Evolutionary conservation across 176 grass and related monocot species (phyloP).

Genomic region (Oryza rufipogon): DNA sequence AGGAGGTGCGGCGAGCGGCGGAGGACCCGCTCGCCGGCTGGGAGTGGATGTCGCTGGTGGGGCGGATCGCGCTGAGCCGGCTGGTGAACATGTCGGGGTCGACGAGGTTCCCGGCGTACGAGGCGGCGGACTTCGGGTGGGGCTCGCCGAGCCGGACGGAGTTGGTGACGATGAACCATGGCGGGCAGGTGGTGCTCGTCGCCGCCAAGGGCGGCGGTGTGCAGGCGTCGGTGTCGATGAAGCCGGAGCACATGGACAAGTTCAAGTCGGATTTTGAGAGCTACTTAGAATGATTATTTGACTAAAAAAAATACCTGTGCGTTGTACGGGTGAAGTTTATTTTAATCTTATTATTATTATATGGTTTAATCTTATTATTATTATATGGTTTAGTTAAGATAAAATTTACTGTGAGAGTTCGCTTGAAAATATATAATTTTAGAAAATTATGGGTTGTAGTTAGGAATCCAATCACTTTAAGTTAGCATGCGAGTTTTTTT

Average conservation of each 20-base stretch:
- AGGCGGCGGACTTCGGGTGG: slow-evolving; percentile 52
- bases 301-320: too few relatives aligned
- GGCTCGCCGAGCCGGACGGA: slow-evolving; percentile 34
- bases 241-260: slow-evolving; percentile 21
- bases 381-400: too few relatives aligned
- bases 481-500: too few relatives aligned
- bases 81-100: slow-evolving; percentile 26
- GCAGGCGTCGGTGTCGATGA: slow-evolving; percentile 33
- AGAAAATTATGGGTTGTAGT: too few relatives aligned
- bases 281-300: background rate
- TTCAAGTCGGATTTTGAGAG: slow-evolving; percentile 22
- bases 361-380: too few relatives aligned
- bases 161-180: slow-evolving; percentile 45
- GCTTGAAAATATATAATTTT: too few relatives aligned
- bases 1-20: slow-evolving; percentile 13
- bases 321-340: too few relatives aligned
- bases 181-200: slow-evolving; percentile 46
- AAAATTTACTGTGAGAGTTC: too few relatives aligned
- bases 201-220: slow-evolving; percentile 17
- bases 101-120: slow-evolving; percentile 51
- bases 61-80: background rate
- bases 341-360: too few relatives aligned
- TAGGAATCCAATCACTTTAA: too few relatives aligned
- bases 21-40: slow-evolving; percentile 34
- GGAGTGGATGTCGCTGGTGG: slow-evolving; percentile 5